These are phyloP conservation scores for Dacryopinax spathularia DNA, from an alignment of 768 basidiomycete genomes.

Conservation along the genomic window DNA sequence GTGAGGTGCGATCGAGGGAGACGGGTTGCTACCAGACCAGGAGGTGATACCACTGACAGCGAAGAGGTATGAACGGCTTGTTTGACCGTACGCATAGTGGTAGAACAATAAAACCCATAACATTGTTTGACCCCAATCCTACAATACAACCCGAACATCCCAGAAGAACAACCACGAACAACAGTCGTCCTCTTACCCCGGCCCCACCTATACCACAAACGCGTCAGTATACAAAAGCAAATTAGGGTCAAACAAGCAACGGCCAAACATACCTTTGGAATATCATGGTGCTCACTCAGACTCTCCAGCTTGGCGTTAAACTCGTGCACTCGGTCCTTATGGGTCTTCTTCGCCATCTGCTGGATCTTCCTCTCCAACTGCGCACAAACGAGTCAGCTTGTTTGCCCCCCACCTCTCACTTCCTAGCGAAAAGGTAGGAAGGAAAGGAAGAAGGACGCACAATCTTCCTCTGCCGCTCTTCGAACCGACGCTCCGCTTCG, in stretches of 20 bases:
- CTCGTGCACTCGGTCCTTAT: constrained; percentile 86
- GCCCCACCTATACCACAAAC: neutral
- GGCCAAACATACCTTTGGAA: constrained; percentile 54
- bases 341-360: constrained; percentile 67
- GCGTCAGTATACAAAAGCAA: neutral
- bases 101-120: neutral
- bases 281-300: constrained; percentile 87
- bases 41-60: too few species aligned
- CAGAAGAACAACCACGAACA: neutral
- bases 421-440: constrained; percentile 1
- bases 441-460: constrained; percentile 31
- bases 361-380: constrained; percentile 37
- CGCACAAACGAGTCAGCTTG: neutral
- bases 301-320: constrained; percentile 77
- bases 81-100: too few species aligned
- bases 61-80: too few species aligned
- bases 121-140: neutral
- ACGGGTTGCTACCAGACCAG: too few species aligned
- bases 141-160: neutral
- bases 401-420: constrained; percentile 5
- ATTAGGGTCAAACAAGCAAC: constrained; percentile 2
- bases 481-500: constrained; percentile 76
- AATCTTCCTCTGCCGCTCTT: constrained; percentile 68
- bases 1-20: too few species aligned
- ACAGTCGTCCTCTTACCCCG: neutral